Percentiles rank a stretch among this genome's conserved stretches.
Evolutionary conservation across 345 rosid genomes (phyloP).

Genomic region (Eutrema japonicum): DNA sequence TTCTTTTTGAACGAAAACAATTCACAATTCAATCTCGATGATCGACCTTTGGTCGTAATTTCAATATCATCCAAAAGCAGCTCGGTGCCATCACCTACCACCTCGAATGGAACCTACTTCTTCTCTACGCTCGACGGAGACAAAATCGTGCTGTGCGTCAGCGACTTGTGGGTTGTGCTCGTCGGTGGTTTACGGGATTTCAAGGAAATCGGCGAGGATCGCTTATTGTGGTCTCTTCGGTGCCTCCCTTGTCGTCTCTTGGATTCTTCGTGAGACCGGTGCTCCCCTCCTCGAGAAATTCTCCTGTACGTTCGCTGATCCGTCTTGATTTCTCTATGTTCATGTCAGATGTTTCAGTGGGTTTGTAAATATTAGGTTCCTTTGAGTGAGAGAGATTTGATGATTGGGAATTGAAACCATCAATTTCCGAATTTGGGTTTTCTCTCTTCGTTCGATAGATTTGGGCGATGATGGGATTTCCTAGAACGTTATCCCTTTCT

Average conservation of each 20-base stretch:
- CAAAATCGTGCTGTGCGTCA: slow-evolving; percentile 81
- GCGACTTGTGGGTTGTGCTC: slow-evolving; percentile 90
- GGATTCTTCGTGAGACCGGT: slow-evolving; percentile 83
- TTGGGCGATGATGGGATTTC: no score
- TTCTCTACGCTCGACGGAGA: no score
- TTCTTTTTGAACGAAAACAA: no score
- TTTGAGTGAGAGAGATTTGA: slow-evolving; percentile 1
- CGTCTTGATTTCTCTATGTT: background rate
- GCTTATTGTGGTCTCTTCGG: slow-evolving; percentile 97
- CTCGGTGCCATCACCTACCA: no score
- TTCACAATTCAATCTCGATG: no score
- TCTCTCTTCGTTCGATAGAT: no score
- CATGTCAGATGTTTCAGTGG: background rate
- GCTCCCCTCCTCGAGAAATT: slow-evolving; percentile 79
- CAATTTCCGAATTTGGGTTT: no score
- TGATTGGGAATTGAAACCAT: slow-evolving; percentile 6
- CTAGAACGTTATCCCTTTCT: no score
- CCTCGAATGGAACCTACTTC: no score
- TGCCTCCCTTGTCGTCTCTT: slow-evolving; percentile 76
- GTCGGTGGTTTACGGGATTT: slow-evolving; percentile 80
- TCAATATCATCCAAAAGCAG: no score
- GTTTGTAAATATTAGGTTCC: background rate
- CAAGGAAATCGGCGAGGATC: slow-evolving; percentile 84
- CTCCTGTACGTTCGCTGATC: slow-evolving; percentile 58
- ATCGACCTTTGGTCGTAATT: no score